Conservation (phyloP, 2,329 filamentous ascomycete genomes). For the Paramyrothecium roridum region DNA sequence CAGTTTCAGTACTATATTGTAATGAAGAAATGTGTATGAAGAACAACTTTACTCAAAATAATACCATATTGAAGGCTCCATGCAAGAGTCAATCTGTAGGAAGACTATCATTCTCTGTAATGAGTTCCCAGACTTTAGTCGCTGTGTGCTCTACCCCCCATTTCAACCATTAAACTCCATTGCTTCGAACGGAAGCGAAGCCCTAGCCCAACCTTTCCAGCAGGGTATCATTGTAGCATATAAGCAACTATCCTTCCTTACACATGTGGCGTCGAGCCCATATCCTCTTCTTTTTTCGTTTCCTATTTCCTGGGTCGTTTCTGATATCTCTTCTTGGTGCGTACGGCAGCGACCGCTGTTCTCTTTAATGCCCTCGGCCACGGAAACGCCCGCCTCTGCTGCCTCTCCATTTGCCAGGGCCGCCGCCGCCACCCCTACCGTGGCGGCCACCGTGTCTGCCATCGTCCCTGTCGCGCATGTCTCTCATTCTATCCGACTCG, state of each 20-base stretch:
- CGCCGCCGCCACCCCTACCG: slow-evolving; percentile 23
- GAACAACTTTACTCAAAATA: slow-evolving; percentile 1
- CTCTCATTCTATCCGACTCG: slow-evolving; percentile 31
- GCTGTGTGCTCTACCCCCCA: neutral
- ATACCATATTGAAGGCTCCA: neutral
- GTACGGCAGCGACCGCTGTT: no score
- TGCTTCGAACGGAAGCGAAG: neutral
- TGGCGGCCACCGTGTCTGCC: slow-evolving; percentile 25
- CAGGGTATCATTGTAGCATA: slow-evolving; percentile 6
- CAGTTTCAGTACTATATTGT: neutral
- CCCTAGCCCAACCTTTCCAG: neutral
- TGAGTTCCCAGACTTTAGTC: no score
- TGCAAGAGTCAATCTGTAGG: no score
- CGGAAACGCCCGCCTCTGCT: slow-evolving; percentile 30
- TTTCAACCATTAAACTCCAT: neutral
- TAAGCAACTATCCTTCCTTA: neutral
- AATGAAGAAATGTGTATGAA: neutral
- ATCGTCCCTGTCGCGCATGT: slow-evolving; percentile 28
- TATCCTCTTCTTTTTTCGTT: slow-evolving; percentile 1
- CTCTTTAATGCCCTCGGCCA: slow-evolving; percentile 25
- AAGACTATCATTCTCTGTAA: no score
- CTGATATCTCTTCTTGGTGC: no score
- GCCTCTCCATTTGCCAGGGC: slow-evolving; percentile 35
- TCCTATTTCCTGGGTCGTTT: neutral
- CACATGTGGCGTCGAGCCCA: no score